Evolutionary conservation across 192 early-diverging fungal genomes (phyloP), one percentile per base, ranked within the genome.

Genomic region (Geosiphon pyriformis): DNA sequence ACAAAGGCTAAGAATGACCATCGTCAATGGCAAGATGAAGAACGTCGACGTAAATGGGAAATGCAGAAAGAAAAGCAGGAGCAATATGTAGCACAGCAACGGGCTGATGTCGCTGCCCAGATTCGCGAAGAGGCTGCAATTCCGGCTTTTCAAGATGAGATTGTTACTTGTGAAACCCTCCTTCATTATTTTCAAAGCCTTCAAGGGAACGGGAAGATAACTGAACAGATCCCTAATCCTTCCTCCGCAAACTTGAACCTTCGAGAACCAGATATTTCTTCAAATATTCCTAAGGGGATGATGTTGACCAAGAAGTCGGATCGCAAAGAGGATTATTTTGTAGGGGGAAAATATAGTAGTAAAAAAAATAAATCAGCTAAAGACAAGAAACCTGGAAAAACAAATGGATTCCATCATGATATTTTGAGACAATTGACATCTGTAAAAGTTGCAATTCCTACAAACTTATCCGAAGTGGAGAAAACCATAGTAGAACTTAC

Each of bases 111-210:
- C 50, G 90, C 89, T 12, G 80, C 88, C 71, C 75, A 85, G 63
- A 90, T 93, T 73, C 86, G 85, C 50, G 95, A 95, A 68, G 78
- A 87, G 52, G 95, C 95, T 37, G 87, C 92, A 60, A 76, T 91
- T 29, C 92, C 92, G 31, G 94, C 95, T 4, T 98, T 85, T 79
- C 78, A 85, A 54, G 80, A 82, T 70, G 95, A 98, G 74, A 95
- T 98, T 69, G 70, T 79, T 73, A 82, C 79, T 53, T 95, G 93
- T 82, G 87, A 88, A 61, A 85, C 83, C 57, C 78, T 98, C 54
- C 86, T 94, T 67, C 77, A 79, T 30, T 90, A 90, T 70, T 82
- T 97, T 68, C 67, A 83, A 49, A 73, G 74, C 32, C 75, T 77
- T 32, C 62, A 71, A 32, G 75, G 63, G 12, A 71, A 75, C 29